These are phyloP conservation scores for Pelargonium hybrid DNA, from an alignment of 441 rosid species.

Conservation along the genomic window DNA sequence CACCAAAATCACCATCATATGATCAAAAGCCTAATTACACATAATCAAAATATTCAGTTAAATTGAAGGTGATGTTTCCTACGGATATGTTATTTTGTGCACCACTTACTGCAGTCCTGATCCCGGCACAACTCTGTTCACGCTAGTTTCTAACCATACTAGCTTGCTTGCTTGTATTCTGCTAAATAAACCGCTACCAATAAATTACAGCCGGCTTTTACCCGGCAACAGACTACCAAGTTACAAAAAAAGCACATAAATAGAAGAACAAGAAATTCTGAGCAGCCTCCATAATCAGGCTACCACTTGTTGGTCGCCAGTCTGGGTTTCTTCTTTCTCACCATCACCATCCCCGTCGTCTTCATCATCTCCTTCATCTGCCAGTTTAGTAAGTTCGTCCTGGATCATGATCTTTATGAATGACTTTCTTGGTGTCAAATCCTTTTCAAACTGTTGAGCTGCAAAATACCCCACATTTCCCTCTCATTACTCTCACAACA, in stretches of 20 bases:
- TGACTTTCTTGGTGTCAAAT: slow-evolving; percentile 54
- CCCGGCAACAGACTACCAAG: slow-evolving; percentile 19
- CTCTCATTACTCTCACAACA: too few relatives aligned
- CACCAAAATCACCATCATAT: too few relatives aligned
- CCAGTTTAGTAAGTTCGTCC: slow-evolving; percentile 82
- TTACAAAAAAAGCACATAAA: slow-evolving; percentile 18
- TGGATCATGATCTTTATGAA: slow-evolving; percentile 72
- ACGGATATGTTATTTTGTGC: too few relatives aligned
- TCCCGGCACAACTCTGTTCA: too few relatives aligned
- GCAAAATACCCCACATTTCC: slow-evolving; percentile 22
- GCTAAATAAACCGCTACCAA: slow-evolving; percentile 9
- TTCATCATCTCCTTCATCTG: slow-evolving; percentile 66
- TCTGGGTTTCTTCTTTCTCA: slow-evolving; percentile 38
- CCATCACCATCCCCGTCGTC: slow-evolving; percentile 56
- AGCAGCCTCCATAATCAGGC: slow-evolving; percentile 32
- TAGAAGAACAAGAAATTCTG: not conserved
- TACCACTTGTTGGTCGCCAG: slow-evolving; percentile 36
- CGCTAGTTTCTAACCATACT: too few relatives aligned
- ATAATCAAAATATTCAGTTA: too few relatives aligned
- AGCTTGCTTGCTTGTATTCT: too few relatives aligned
- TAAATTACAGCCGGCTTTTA: slow-evolving; percentile 30
- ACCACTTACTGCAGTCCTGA: too few relatives aligned
- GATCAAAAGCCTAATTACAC: too few relatives aligned
- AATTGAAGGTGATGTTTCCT: too few relatives aligned
- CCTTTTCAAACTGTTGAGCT: slow-evolving; percentile 40